Conservation (phyloP, 2,329 filamentous ascomycete species). For the Endocalyx cinctus region DNA sequence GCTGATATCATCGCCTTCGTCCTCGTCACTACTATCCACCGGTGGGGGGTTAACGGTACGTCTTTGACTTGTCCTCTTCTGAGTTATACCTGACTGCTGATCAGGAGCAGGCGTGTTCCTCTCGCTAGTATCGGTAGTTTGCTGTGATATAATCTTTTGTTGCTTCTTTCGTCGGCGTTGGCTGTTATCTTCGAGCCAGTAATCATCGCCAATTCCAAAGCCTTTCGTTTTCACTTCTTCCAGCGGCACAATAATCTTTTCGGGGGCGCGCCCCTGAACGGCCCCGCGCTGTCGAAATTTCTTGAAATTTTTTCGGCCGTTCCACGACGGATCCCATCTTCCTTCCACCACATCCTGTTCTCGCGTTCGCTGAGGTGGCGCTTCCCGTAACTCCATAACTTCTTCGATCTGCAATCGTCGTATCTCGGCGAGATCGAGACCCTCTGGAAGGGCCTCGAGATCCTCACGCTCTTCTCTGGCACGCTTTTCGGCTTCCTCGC, state of each 20-base stretch:
- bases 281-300: constrained; percentile 66
- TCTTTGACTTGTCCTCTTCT: constrained; percentile 7
- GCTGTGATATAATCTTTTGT: constrained; percentile 18
- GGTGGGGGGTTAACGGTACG: constrained; percentile 12
- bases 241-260: constrained; percentile 62
- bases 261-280: constrained; percentile 30
- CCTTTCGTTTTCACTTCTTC: constrained; percentile 68
- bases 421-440: constrained; percentile 69
- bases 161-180: constrained; percentile 26
- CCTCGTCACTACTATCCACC: constrained; percentile 20
- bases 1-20: constrained; percentile 12
- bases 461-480: constrained; percentile 50
- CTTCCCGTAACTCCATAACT: constrained; percentile 60
- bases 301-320: constrained; percentile 95
- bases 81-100: too few relatives aligned
- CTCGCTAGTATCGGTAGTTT: constrained; percentile 8
- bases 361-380: constrained; percentile 29
- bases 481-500: constrained; percentile 63
- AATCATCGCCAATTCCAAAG: constrained; percentile 70
- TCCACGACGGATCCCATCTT: constrained; percentile 86
- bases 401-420: constrained; percentile 72
- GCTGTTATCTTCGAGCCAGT: constrained; percentile 61
- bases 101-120: too few relatives aligned
- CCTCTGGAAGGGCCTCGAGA: constrained; percentile 48
- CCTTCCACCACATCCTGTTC: constrained; percentile 50